A percentile compares a stretch with the other conserved stretches of the same genome.
Conservation (phyloP, 2,329 filamentous ascomycete genomes). For the Tolypocladium ophioglossoides region DNA sequence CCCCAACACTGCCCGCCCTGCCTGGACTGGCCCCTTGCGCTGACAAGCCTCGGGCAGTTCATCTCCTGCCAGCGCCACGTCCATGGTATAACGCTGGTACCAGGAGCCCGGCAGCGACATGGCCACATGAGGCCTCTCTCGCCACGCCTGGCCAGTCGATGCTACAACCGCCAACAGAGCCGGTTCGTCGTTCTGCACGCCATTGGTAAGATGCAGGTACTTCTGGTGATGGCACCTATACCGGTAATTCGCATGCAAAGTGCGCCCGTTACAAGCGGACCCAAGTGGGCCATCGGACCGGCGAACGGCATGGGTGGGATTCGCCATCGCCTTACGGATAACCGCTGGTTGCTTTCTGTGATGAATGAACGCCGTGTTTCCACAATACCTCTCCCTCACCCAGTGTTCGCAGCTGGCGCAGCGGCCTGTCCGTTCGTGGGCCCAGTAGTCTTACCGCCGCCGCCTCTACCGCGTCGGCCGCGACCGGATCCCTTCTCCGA, state of each 20-base stretch:
- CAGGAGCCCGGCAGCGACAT: background rate
- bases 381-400: background rate
- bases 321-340: background rate
- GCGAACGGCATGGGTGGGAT: background rate
- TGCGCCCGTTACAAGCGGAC: background rate
- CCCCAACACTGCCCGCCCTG: background rate
- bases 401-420: constrained; percentile 3
- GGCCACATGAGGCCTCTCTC: background rate
- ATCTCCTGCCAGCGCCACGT: background rate
- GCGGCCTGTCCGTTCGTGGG: constrained; percentile 1
- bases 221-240: background rate
- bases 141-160: background rate
- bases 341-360: background rate
- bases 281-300: background rate
- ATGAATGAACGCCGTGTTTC: constrained; percentile 2
- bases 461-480: constrained; percentile 11
- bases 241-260: background rate
- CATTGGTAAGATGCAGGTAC: background rate
- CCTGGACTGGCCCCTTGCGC: background rate
- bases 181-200: background rate
- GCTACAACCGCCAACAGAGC: background rate
- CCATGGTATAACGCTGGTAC: background rate
- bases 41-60: background rate
- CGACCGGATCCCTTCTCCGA: constrained; percentile 11
- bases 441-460: constrained; percentile 7